phyloP scores from a whole-genome alignment of 139 green algal species.

The Volvox africanus region DNA sequence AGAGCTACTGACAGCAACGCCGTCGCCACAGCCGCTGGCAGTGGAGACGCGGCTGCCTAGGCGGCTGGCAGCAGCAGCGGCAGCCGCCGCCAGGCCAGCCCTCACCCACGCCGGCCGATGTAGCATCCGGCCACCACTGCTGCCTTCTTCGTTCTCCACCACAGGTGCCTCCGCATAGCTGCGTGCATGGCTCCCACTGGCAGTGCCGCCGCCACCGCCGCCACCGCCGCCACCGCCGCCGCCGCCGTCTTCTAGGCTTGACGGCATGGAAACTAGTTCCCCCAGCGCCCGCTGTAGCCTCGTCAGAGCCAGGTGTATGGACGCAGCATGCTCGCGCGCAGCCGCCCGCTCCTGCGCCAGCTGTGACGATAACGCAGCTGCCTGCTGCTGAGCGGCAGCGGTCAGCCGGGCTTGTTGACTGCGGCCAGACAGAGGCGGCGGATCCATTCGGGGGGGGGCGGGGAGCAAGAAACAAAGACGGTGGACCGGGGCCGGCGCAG shows the following conservation, averaged over 20 bases:
- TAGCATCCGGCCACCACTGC: background rate
- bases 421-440: background rate
- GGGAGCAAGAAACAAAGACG: too few species aligned
- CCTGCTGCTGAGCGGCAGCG: conserved; percentile 24
- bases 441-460: too few species aligned
- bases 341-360: conserved; percentile 22
- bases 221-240: background rate
- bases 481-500: too few species aligned
- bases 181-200: background rate
- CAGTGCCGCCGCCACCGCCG: background rate
- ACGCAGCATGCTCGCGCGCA: background rate
- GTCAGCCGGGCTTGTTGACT: background rate
- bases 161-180: too few species aligned
- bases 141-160: background rate
- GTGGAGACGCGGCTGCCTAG: background rate
- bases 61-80: background rate
- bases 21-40: background rate
- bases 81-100: background rate
- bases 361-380: background rate
- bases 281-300: conserved; percentile 40
- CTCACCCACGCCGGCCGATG: background rate
- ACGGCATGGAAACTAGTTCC: background rate
- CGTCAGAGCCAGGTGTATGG: conserved; percentile 26
- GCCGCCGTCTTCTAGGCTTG: background rate
- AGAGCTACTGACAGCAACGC: background rate